These are phyloP conservation scores for Cornus kousa DNA, from an alignment of 148 eudicot species.

Conservation along the genomic window DNA sequence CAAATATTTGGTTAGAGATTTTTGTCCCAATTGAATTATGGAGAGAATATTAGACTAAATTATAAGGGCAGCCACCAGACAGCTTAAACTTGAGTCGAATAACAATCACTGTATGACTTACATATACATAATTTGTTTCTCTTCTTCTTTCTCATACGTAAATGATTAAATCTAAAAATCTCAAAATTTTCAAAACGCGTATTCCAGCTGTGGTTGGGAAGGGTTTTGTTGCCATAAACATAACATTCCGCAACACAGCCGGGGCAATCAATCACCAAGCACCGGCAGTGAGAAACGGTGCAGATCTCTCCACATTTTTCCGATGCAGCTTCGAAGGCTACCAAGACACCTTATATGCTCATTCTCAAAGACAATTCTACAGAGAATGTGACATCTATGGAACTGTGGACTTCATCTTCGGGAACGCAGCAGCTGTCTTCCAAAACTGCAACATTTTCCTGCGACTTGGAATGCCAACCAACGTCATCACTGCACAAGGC, in stretches of 20 bases:
- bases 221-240: slow-evolving; percentile 27
- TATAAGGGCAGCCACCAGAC: too few relatives aligned
- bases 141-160: too few relatives aligned
- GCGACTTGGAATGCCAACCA: slow-evolving; percentile 20
- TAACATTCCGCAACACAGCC: slow-evolving; percentile 37
- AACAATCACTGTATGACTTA: too few relatives aligned
- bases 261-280: slow-evolving; percentile 37
- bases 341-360: slow-evolving; percentile 39
- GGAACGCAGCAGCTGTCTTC: slow-evolving; percentile 29
- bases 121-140: too few relatives aligned
- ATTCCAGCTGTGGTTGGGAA: slow-evolving; percentile 29
- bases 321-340: slow-evolving; percentile 41
- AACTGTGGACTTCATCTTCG: slow-evolving; percentile 43
- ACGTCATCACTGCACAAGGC: slow-evolving; percentile 35
- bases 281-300: slow-evolving; percentile 27
- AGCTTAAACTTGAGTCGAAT: too few relatives aligned
- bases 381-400: slow-evolving; percentile 37
- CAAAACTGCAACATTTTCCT: slow-evolving; percentile 33
- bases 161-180: too few relatives aligned
- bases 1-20: too few relatives aligned
- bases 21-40: too few relatives aligned
- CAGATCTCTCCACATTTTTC: slow-evolving; percentile 31
- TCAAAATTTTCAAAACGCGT: not conserved
- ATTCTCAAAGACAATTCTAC: slow-evolving; percentile 35
- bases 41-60: too few relatives aligned